Evolutionary conservation across 805 yeast species (phyloP).

Genomic region (Brettanomyces bruxellensis): DNA sequence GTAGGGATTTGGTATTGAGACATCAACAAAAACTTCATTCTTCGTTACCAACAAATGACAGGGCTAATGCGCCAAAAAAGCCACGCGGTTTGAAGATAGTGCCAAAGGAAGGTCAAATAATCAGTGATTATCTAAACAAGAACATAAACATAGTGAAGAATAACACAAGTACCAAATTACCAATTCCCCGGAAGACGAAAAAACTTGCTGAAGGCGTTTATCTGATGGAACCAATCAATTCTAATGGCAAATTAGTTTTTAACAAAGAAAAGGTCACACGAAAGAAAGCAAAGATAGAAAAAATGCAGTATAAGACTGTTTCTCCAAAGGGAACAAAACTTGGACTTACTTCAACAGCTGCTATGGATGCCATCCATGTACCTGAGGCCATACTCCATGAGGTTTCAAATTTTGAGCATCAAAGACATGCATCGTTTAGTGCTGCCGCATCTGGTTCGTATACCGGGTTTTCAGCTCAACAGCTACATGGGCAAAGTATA

Average conservation of each 20-base stretch:
- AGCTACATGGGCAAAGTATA: constrained; percentile 4
- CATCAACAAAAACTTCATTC: constrained; percentile 92
- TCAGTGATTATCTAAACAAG: constrained; percentile 32
- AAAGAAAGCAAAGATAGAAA: not conserved
- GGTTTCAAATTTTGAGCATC: not conserved
- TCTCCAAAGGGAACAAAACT: not conserved
- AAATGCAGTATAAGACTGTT: not conserved
- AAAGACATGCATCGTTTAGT: constrained; percentile 50
- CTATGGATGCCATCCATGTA: not conserved
- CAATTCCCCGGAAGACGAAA: constrained; percentile 18
- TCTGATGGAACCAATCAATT: not conserved
- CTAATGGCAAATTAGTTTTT: not conserved
- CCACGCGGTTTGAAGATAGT: constrained; percentile 11
- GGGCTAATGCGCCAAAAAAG: constrained; percentile 26
- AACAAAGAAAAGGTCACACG: not conserved
- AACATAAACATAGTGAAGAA: constrained; percentile 44
- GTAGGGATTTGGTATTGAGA: constrained; percentile 78
- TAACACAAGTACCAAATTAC: constrained; percentile 44
- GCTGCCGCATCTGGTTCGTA: constrained; percentile 57
- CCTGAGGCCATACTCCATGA: not conserved
- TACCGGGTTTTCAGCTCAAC: constrained; percentile 27
- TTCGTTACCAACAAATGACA: constrained; percentile 32
- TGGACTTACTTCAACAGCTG: not conserved
- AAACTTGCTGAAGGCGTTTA: not conserved
- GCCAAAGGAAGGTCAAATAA: constrained; percentile 24